phyloP scores from a whole-genome alignment of 2,329 filamentous ascomycete genomes.

The Curvularia sp. region DNA sequence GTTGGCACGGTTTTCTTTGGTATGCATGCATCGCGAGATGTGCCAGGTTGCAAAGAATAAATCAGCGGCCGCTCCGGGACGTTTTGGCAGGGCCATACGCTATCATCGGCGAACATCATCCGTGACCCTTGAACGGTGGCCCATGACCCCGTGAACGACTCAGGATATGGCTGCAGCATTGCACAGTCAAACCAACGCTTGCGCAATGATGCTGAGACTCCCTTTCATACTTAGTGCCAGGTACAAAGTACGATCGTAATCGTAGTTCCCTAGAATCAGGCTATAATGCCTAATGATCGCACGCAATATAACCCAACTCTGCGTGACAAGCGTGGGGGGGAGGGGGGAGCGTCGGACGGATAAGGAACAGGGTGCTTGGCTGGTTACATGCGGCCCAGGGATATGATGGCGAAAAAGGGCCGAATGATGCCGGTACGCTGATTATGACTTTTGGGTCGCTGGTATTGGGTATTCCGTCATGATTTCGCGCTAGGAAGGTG shows the following conservation, averaged over 20 bases:
- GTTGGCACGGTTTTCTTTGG: background rate
- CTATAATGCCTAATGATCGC: constrained; percentile 5
- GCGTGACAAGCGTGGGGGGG: constrained; percentile 11
- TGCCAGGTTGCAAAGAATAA: constrained; percentile 1
- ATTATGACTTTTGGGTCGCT: constrained; percentile 6
- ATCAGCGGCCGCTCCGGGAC: background rate
- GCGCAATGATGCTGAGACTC: constrained; percentile 1
- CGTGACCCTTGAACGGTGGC: background rate
- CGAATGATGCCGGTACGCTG: constrained; percentile 6
- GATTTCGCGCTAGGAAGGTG: constrained; percentile 10
- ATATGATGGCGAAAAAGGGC: constrained; percentile 10
- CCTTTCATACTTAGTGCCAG: constrained; percentile 9
- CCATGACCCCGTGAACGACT: constrained; percentile 1
- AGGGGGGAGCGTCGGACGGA: too few species aligned
- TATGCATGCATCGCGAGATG: constrained; percentile 2
- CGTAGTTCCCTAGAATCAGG: constrained; percentile 9
- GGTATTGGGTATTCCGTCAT: constrained; percentile 14
- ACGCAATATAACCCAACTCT: constrained; percentile 5
- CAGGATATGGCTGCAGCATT: constrained; percentile 4
- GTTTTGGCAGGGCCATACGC: background rate
- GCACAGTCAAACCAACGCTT: background rate
- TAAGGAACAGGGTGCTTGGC: background rate
- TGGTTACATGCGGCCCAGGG: background rate
- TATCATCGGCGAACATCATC: background rate
- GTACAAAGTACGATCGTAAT: constrained; percentile 6